phyloP scores from a whole-genome alignment of 192 early-diverging fungal genomes.

The Fimicolochytrium jonesii region DNA sequence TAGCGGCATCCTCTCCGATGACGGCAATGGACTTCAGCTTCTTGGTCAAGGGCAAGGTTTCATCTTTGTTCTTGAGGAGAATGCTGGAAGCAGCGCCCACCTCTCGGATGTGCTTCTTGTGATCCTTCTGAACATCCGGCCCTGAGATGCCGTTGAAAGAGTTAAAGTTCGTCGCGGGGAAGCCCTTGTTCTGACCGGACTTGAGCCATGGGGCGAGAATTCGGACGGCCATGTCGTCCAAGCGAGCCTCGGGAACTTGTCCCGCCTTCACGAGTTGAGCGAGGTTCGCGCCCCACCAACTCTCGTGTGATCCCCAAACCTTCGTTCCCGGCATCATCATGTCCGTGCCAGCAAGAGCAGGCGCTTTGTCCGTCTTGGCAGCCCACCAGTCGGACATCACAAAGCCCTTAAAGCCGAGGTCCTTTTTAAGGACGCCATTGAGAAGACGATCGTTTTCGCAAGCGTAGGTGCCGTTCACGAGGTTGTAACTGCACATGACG shows the following conservation, averaged over 20 bases:
- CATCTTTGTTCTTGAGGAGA: constrained; percentile 44
- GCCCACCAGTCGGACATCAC: constrained; percentile 63
- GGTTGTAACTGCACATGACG: constrained; percentile 63
- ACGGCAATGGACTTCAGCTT: constrained; percentile 28
- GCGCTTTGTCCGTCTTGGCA: constrained; percentile 30
- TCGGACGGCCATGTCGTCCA: constrained; percentile 51
- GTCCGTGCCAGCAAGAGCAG: constrained; percentile 44
- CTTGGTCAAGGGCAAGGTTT: constrained; percentile 31
- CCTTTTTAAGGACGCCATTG: constrained; percentile 43
- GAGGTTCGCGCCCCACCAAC: constrained; percentile 37
- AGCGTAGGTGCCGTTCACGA: constrained; percentile 50
- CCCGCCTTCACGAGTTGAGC: constrained; percentile 21
- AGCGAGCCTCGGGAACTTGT: constrained; percentile 21
- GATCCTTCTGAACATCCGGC: constrained; percentile 37
- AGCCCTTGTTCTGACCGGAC: constrained; percentile 38
- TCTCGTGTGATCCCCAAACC: not conserved
- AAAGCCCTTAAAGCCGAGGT: constrained; percentile 60
- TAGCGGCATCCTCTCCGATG: constrained; percentile 40
- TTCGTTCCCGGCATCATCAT: constrained; percentile 51
- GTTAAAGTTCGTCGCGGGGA: constrained; percentile 38
- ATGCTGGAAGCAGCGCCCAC: constrained; percentile 46
- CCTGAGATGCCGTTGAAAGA: too few relatives aligned
- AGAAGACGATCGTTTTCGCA: constrained; percentile 51
- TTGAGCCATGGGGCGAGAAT: constrained; percentile 42
- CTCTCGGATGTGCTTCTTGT: constrained; percentile 33